Evolutionary conservation across 257 asterid genomes (phyloP).

Genomic region (Rhazya stricta): DNA sequence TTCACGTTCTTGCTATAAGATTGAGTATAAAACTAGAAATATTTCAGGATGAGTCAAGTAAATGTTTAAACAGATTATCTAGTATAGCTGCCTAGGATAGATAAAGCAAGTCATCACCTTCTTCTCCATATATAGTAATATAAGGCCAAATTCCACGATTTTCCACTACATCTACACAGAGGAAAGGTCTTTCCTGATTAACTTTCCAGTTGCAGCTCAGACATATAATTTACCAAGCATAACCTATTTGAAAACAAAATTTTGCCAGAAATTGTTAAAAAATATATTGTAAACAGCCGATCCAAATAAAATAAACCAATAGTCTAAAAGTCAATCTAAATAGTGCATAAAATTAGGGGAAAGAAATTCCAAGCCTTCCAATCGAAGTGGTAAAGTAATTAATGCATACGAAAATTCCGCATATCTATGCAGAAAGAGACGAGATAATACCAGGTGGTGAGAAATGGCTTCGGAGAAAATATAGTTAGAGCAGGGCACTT

Average conservation of each 20-base stretch:
- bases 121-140: not conserved
- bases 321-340: not conserved
- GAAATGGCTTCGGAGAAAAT: conserved; percentile 68
- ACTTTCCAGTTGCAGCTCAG: not conserved
- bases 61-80: not conserved
- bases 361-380: not conserved
- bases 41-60: not conserved
- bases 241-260: not conserved
- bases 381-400: not conserved
- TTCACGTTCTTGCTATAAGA: not conserved
- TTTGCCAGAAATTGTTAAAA: not conserved
- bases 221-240: not conserved
- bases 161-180: not conserved
- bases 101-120: not conserved
- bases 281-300: not conserved
- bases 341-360: not conserved
- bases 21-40: not conserved
- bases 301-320: not conserved
- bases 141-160: not conserved
- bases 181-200: not conserved
- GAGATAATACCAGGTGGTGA: conserved; percentile 52
- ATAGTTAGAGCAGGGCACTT: conserved; percentile 65
- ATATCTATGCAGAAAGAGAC: not conserved
- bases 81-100: not conserved
- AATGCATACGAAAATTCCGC: not conserved